phyloP scores from a whole-genome alignment of 176 grass and related monocot genomes.

The Oryza punctata region DNA sequence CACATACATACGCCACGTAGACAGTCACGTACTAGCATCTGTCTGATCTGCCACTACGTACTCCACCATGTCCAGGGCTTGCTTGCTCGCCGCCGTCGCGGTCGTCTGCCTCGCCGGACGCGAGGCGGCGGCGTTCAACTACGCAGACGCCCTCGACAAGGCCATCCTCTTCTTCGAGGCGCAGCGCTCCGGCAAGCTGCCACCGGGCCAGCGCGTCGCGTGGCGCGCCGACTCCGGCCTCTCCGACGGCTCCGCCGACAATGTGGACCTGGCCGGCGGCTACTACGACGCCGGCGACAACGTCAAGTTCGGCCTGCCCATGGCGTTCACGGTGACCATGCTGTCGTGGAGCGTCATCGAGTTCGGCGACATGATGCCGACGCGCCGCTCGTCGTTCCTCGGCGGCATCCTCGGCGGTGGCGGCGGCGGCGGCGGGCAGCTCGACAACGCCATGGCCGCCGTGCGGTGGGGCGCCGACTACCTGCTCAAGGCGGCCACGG shows the following conservation, averaged over 20 bases:
- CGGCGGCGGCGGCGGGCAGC: slow-evolving; percentile 2
- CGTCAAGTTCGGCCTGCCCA: slow-evolving; percentile 81
- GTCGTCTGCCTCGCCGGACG: not conserved
- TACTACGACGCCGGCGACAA: slow-evolving; percentile 91
- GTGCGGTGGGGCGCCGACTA: slow-evolving; percentile 81
- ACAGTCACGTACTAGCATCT: not conserved
- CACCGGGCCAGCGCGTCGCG: slow-evolving; percentile 37
- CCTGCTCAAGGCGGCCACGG: slow-evolving; percentile 72
- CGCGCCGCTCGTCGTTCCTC: not conserved
- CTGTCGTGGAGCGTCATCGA: slow-evolving; percentile 65
- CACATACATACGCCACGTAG: not conserved
- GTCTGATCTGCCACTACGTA: not conserved
- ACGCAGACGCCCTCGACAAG: slow-evolving; percentile 65
- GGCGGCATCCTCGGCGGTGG: not conserved
- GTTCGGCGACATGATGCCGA: slow-evolving; percentile 54
- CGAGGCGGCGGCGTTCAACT: slow-evolving; percentile 41
- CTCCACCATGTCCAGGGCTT: not conserved
- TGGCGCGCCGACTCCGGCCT: slow-evolving; percentile 70
- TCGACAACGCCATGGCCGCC: slow-evolving; percentile 39
- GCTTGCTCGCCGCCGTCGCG: not conserved
- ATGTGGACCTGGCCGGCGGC: slow-evolving; percentile 63
- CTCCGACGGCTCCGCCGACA: slow-evolving; percentile 47
- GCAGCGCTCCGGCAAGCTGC: slow-evolving; percentile 65
- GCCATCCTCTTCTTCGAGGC: slow-evolving; percentile 70
- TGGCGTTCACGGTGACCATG: slow-evolving; percentile 88